Evolutionary conservation across 2,329 filamentous ascomycete genomes (phyloP).

Genomic region (Chaetoscypha palmicola): DNA sequence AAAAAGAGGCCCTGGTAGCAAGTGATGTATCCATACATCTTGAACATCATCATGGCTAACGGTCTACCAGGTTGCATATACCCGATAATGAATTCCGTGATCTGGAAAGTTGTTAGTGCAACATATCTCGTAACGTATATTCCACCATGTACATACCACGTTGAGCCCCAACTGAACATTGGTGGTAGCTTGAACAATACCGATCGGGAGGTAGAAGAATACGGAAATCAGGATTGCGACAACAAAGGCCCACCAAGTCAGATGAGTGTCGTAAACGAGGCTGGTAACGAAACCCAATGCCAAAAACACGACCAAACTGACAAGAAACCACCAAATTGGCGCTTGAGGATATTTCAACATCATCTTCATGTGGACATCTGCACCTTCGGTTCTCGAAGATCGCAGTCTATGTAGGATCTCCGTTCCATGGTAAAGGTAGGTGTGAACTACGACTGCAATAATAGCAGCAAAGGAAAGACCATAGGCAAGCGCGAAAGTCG

Average conservation of each 20-base stretch:
- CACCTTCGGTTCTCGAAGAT: slow-evolving; percentile 32
- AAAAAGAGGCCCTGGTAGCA: slow-evolving; percentile 42
- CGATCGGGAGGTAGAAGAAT: slow-evolving; percentile 29
- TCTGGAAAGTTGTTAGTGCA: no score
- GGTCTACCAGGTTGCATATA: slow-evolving; percentile 50
- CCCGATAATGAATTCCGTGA: slow-evolving; percentile 43
- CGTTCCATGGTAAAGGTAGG: slow-evolving; percentile 57
- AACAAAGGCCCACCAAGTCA: slow-evolving; percentile 32
- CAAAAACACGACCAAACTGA: slow-evolving; percentile 42
- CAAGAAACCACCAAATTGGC: slow-evolving; percentile 46
- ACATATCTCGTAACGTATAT: no score
- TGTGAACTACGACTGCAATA: slow-evolving; percentile 53
- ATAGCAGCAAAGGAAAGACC: slow-evolving; percentile 63
- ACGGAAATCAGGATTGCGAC: slow-evolving; percentile 29
- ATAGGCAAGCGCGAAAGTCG: slow-evolving; percentile 49
- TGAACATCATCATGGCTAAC: slow-evolving; percentile 73
- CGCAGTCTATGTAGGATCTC: slow-evolving; percentile 47
- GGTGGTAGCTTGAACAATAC: slow-evolving; percentile 41
- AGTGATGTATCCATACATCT: slow-evolving; percentile 55
- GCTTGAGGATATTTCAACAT: slow-evolving; percentile 50
- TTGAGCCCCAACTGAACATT: slow-evolving; percentile 43
- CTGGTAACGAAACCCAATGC: slow-evolving; percentile 31
- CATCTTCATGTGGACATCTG: slow-evolving; percentile 46
- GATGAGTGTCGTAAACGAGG: slow-evolving; percentile 20
- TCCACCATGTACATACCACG: slow-evolving; percentile 31